These are phyloP conservation scores for Solanum neorickii DNA, from an alignment of 257 asterid genomes.

Conservation along the genomic window DNA sequence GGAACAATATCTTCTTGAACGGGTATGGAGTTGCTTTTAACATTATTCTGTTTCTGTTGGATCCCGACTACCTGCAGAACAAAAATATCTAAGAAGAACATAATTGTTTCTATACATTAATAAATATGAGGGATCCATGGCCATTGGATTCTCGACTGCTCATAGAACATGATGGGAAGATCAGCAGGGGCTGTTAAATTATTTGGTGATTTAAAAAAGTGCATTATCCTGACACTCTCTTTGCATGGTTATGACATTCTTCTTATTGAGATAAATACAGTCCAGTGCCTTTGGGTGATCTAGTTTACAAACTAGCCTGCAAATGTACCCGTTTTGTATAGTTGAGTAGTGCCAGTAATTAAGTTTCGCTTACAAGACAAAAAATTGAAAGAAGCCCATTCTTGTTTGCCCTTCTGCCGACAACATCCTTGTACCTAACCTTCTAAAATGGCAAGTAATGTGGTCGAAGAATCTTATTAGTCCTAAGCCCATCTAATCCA, in stretches of 20 bases:
- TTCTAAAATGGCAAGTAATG: neutral
- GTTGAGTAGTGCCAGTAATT: neutral
- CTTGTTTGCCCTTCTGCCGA: neutral
- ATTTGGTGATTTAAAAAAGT: neutral
- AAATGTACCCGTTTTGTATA: neutral
- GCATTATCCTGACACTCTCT: neutral
- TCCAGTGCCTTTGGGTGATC: neutral
- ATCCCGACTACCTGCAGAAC: neutral
- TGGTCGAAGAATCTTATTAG: neutral
- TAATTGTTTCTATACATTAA: neutral
- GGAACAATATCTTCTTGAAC: constrained; percentile 63
- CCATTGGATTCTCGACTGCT: neutral
- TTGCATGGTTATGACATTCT: neutral
- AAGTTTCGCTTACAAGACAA: neutral
- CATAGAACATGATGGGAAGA: neutral
- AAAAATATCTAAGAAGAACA: neutral
- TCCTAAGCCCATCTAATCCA: neutral
- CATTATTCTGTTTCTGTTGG: neutral
- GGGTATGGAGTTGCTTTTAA: constrained; percentile 32
- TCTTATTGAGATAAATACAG: neutral
- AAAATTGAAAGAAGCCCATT: neutral
- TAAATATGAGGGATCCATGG: neutral
- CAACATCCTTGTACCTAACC: neutral
- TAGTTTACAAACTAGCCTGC: neutral
- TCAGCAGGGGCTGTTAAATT: neutral